Evolutionary conservation across 176 grass and related monocot genomes (phyloP).

Genomic region (Avena atlantica): DNA sequence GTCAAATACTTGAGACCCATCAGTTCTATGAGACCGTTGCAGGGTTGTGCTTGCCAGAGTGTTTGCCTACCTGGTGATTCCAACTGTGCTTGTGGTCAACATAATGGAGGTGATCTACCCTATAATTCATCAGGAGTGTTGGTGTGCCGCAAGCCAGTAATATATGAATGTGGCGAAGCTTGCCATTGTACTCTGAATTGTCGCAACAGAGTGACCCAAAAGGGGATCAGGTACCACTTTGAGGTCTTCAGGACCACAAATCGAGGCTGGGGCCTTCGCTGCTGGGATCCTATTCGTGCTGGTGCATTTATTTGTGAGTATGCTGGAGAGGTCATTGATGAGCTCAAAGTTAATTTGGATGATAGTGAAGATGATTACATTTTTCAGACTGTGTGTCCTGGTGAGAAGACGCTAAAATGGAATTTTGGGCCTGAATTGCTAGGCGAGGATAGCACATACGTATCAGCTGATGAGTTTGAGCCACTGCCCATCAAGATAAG

Average conservation of each 20-base stretch:
- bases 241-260: constrained; percentile 72
- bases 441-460: constrained; percentile 38
- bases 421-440: constrained; percentile 68
- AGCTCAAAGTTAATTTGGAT: no score
- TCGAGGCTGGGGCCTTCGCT: constrained; percentile 74
- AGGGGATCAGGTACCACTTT: constrained; percentile 64
- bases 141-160: constrained; percentile 53
- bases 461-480: constrained; percentile 53
- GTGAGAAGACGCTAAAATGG: constrained; percentile 37
- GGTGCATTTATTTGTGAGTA: constrained; percentile 21
- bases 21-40: constrained; percentile 49
- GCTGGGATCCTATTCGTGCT: constrained; percentile 77
- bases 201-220: constrained; percentile 78
- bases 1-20: constrained; percentile 48
- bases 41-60: constrained; percentile 66
- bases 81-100: constrained; percentile 56
- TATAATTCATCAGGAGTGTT: constrained; percentile 71
- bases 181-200: constrained; percentile 67
- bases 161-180: constrained; percentile 67
- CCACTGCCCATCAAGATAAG: constrained; percentile 45
- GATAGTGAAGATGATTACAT: constrained; percentile 56
- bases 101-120: constrained; percentile 67
- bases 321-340: no score
- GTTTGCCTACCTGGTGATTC: constrained; percentile 62
- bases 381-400: constrained; percentile 57